These are phyloP conservation scores for Suhomyces bribrorum DNA, from an alignment of 1,139 yeast species.

Conservation along the genomic window DNA sequence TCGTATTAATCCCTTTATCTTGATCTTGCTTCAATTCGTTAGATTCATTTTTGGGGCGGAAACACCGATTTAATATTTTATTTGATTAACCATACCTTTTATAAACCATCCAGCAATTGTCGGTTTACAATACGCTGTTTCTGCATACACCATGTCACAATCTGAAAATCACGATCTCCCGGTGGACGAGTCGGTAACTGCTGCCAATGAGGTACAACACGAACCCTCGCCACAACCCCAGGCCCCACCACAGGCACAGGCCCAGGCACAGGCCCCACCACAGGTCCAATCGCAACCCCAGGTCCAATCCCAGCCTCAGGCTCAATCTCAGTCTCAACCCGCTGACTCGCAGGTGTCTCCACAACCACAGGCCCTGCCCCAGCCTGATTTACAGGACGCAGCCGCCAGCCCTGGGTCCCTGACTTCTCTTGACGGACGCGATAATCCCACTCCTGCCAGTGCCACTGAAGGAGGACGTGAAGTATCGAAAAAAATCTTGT, in stretches of 20 bases:
- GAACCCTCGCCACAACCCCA: not conserved
- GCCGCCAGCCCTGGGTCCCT: not conserved
- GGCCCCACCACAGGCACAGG: not conserved
- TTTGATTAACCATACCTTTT: not conserved
- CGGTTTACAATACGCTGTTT: not conserved
- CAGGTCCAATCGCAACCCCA: not conserved
- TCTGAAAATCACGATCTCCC: not conserved
- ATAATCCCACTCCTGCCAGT: constrained; percentile 49
- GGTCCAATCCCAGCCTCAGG: not conserved
- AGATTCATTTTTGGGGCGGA: too few relatives aligned
- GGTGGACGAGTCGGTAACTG: constrained; percentile 1
- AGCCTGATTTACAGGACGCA: constrained; percentile 2
- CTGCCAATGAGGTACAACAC: not conserved
- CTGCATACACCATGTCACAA: constrained; percentile 5
- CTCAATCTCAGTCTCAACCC: not conserved
- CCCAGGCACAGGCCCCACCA: not conserved
- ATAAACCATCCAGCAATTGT: not conserved
- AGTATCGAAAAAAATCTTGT: constrained; percentile 66
- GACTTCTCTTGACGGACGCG: not conserved
- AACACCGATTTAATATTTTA: too few relatives aligned
- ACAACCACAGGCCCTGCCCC: not conserved
- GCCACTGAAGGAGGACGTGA: constrained; percentile 84
- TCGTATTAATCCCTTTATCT: too few relatives aligned
- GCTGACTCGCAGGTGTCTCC: not conserved
- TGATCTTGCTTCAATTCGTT: too few relatives aligned